phyloP scores from a whole-genome alignment of 2,329 filamentous ascomycete species.

The Ophiostoma sp. region DNA sequence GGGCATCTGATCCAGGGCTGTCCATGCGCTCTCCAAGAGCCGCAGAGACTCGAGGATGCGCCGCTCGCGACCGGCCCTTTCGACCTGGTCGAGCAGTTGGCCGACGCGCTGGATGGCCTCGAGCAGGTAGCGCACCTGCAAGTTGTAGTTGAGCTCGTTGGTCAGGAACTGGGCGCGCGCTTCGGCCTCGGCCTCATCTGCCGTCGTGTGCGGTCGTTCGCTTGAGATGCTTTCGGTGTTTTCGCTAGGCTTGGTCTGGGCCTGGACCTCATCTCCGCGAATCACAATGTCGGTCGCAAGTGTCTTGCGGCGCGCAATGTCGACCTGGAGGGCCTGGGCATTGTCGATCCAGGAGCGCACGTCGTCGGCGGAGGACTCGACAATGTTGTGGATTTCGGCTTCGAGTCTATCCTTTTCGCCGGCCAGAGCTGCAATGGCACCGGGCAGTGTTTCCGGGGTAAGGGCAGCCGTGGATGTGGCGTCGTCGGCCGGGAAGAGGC shows the following conservation, averaged over 20 bases:
- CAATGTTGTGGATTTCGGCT: slow-evolving; percentile 67
- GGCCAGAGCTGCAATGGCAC: slow-evolving; percentile 39
- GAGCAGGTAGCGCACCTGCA: slow-evolving; percentile 50
- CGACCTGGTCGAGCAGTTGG: slow-evolving; percentile 56
- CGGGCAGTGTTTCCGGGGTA: slow-evolving; percentile 35
- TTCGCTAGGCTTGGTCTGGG: too few relatives aligned
- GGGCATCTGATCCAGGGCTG: slow-evolving; percentile 53
- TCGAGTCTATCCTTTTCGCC: slow-evolving; percentile 42
- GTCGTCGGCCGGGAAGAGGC: slow-evolving; percentile 43
- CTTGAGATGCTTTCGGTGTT: too few relatives aligned
- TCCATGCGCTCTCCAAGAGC: slow-evolving; percentile 55
- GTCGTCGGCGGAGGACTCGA: slow-evolving; percentile 69
- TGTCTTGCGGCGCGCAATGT: slow-evolving; percentile 73
- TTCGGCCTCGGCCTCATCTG: slow-evolving; percentile 39
- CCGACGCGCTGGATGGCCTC: slow-evolving; percentile 52
- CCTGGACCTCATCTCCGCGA: slow-evolving; percentile 58
- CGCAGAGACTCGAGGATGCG: slow-evolving; percentile 53
- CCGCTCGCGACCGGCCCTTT: slow-evolving; percentile 49
- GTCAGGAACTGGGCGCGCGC: slow-evolving; percentile 52
- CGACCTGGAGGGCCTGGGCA: slow-evolving; percentile 75
- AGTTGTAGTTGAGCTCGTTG: slow-evolving; percentile 54
- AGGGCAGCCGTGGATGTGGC: slow-evolving; percentile 38
- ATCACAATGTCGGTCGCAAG: slow-evolving; percentile 76
- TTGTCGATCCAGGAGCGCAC: slow-evolving; percentile 82
- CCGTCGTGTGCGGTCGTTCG: too few relatives aligned